phyloP scores from a whole-genome alignment of 805 yeast genomes.

The Metschnikowia shivogae region DNA sequence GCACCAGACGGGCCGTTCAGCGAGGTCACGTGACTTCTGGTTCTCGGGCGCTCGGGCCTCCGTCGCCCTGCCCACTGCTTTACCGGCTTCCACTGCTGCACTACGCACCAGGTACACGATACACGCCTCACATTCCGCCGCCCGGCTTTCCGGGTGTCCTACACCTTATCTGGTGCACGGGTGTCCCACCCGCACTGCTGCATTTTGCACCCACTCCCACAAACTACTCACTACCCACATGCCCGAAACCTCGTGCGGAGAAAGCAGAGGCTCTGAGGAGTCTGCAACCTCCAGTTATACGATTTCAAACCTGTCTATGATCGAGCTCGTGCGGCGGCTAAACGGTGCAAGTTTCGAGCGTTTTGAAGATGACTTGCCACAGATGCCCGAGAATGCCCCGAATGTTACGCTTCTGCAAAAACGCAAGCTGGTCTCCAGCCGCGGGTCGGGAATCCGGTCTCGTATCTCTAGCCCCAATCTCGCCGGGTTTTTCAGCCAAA shows the following conservation, averaged over 20 bases:
- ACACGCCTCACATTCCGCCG: too few species aligned
- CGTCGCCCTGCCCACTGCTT: too few species aligned
- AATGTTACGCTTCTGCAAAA: background rate
- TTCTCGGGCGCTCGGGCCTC: too few species aligned
- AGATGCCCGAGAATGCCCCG: background rate
- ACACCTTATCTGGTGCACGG: conserved; percentile 8
- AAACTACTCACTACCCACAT: background rate
- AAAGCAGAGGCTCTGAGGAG: conserved; percentile 1
- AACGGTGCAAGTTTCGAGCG: conserved; percentile 6
- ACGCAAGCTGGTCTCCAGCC: background rate
- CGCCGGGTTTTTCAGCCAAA: background rate
- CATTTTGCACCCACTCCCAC: conserved; percentile 8
- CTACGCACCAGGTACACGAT: too few species aligned
- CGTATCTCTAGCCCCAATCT: conserved; percentile 1
- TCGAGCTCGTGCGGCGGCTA: conserved; percentile 13
- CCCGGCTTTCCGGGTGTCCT: background rate
- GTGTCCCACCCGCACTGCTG: conserved; percentile 1
- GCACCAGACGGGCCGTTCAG: too few species aligned
- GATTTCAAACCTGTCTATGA: conserved; percentile 14
- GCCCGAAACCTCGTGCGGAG: background rate
- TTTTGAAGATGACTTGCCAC: background rate
- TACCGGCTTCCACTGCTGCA: too few species aligned
- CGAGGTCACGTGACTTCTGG: too few species aligned
- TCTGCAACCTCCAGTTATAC: conserved; percentile 6
- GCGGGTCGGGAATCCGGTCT: background rate